phyloP scores from a whole-genome alignment of 2,329 filamentous ascomycete species.

The Microcyclospora tardicrescens region DNA sequence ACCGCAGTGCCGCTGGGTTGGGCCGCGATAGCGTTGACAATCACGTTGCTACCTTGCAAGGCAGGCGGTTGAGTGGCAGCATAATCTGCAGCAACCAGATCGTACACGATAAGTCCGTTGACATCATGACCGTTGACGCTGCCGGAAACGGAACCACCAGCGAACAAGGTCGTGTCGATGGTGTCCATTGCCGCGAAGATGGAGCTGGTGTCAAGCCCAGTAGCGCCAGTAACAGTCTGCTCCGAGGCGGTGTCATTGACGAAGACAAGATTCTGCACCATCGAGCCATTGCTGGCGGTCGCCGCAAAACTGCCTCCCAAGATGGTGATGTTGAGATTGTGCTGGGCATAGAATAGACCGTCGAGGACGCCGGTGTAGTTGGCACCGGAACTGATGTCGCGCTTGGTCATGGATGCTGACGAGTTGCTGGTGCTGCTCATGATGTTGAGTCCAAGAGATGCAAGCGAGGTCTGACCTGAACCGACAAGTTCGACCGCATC shows the following conservation, averaged over 20 bases:
- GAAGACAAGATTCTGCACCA: conserved; percentile 67
- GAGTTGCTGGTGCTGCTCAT: conserved; percentile 18
- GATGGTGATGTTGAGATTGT: conserved; percentile 67
- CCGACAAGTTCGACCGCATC: conserved; percentile 56
- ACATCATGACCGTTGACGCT: conserved; percentile 49
- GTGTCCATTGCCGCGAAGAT: conserved; percentile 61
- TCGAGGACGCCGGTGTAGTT: conserved; percentile 57
- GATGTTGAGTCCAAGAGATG: conserved; percentile 45
- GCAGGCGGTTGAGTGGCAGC: conserved; percentile 57
- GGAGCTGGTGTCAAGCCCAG: conserved; percentile 61
- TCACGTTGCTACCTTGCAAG: conserved; percentile 54
- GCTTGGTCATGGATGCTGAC: conserved; percentile 24
- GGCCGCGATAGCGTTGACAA: conserved; percentile 63
- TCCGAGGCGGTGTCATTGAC: conserved; percentile 60
- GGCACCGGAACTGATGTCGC: conserved; percentile 28
- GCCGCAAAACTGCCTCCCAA: conserved; percentile 78
- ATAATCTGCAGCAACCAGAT: conserved; percentile 54
- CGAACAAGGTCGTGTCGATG: conserved; percentile 57
- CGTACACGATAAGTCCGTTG: conserved; percentile 66
- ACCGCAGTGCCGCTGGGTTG: conserved; percentile 60
- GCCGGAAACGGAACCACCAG: conserved; percentile 69
- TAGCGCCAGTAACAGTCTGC: conserved; percentile 34
- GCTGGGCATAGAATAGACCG: conserved; percentile 62
- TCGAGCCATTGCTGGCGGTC: conserved; percentile 52
- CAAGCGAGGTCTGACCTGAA: conserved; percentile 26